Base-by-base conservation (phyloP, 306 rosid genomes). In the Corylus americana region DNA sequence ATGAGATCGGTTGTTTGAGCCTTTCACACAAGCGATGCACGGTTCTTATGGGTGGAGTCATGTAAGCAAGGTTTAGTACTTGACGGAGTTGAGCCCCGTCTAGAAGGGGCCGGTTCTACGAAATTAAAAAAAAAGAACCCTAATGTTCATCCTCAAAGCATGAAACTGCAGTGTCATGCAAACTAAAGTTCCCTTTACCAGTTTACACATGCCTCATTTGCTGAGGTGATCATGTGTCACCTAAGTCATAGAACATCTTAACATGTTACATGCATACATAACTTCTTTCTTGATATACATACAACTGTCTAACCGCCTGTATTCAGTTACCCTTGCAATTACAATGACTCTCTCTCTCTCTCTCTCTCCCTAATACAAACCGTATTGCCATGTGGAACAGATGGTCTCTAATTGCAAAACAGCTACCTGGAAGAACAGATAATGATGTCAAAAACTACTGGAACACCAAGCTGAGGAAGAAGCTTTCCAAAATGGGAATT, bases 391-490 rank as follows among this genome's bases (percentile, higher is more conserved):
- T 66, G 78, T 47, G 55, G 20, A 70, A 84, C 83, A 95, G 99
- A 83, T 91, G 98, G 99, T 95, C 99, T 69, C 79, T 84, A 58
- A 95, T 93, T 63, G 99, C 99, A 31, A 89, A 66, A 78, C 83
- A 82, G 47, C 83, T 95, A 4, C 98, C 94, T 7, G 99, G 99
- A 68, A 95, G 98, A 80, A 95, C 99, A 48, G 98, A 95, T 83
- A 95, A 95, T 50, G 98, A 95, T 83, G 99, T 95, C 54, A 95
- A 95, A 76, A 95, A 95, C 82, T 89, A 93, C 77, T 95, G 99
- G 99, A 95, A 95, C 87, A 95, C 98, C 51, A 93, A 90, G 82
- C 87, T 95, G 79, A 90, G 94, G 74, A 95, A 93, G 87, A 95
- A 90, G 91, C 99, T 93, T 35, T 77, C 78, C 82, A 93, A 90